Evolutionary conservation across 2,329 filamentous ascomycete species (phyloP), one percentile per base, ranked within the genome.

Genomic region (Trichoderma sp.): DNA sequence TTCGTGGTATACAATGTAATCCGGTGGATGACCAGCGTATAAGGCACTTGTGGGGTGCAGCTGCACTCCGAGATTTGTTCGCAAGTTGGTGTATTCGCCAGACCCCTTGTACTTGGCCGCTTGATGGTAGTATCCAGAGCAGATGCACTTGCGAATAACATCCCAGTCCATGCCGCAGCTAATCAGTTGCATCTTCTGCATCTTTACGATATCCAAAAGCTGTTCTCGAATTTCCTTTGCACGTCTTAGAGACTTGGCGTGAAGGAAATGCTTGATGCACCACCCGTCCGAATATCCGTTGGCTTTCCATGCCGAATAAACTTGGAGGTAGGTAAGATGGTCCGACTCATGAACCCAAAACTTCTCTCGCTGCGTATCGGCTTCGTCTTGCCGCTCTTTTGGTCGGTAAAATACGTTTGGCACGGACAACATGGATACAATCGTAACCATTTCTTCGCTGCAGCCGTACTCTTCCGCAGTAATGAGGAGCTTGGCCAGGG

Each of bases 291-390:
- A 94, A 81, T 91, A 92, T 2, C 94, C 93, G 79, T 99, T 98
- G 64, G 92, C 87, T 81, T 93, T 94, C 96, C 96, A 99, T 79
- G 98, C 95, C 8, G 91, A 92, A 83, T 97, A 99, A 1, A 99
- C 96, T 78, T 98, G 95, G 3, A 99, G 89, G 57, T 98, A 92
- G 0, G 96, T 99, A 53, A 99, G 85, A 80, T 99, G 96, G 80
- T 99, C 96, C 2, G 94, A 98, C 82, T 99, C 96, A 32, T 96
- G 94, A 8, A 99, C 96, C 83, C 97, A 98, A 82, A 99, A 99
- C 81, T 98, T 98, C 80, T 99, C 96, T 32, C 95, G 90, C 39
- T 96, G 95, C 0, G 95, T 91, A 78, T 99, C 96, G 6, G 95
- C 96, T 83, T 99, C 96, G 79, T 99, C 96, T 78, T 97, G 93